Evolutionary conservation across 2,329 filamentous ascomycete genomes (phyloP).

Genomic region (Trichoderma polysporum): DNA sequence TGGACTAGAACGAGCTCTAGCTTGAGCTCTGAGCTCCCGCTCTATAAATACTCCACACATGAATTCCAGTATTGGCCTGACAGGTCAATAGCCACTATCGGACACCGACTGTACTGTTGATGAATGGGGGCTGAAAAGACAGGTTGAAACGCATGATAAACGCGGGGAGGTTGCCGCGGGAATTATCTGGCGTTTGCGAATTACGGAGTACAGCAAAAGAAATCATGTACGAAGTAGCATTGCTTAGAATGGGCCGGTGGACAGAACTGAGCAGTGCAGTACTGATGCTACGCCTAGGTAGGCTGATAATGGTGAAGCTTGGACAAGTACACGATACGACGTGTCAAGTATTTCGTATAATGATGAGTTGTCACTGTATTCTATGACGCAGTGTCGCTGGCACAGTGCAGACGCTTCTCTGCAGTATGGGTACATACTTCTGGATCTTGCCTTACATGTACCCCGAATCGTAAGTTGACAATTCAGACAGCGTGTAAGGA

Average conservation of each 20-base stretch:
- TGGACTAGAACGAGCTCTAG: background rate
- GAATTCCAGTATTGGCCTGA: background rate
- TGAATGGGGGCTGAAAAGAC: background rate
- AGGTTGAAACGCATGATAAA: too few species aligned
- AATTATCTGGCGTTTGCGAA: background rate
- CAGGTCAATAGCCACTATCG: background rate
- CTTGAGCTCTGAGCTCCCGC: slow-evolving; percentile 5
- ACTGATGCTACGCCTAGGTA: background rate
- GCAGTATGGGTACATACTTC: too few species aligned
- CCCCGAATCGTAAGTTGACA: too few species aligned
- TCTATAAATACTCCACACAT: background rate
- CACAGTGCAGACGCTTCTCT: background rate
- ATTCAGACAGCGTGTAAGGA: too few species aligned
- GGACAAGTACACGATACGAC: background rate
- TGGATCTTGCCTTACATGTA: too few species aligned
- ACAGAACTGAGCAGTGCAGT: background rate
- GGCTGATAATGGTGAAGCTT: background rate
- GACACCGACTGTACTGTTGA: background rate
- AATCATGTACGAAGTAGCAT: background rate
- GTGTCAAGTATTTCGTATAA: background rate
- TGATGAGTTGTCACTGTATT: background rate
- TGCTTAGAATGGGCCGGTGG: background rate
- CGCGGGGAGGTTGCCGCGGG: too few species aligned
- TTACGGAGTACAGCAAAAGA: background rate
- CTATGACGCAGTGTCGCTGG: background rate